phyloP scores from a whole-genome alignment of 371 early-diverging fungal genomes.

The Rhizopus delemar region DNA sequence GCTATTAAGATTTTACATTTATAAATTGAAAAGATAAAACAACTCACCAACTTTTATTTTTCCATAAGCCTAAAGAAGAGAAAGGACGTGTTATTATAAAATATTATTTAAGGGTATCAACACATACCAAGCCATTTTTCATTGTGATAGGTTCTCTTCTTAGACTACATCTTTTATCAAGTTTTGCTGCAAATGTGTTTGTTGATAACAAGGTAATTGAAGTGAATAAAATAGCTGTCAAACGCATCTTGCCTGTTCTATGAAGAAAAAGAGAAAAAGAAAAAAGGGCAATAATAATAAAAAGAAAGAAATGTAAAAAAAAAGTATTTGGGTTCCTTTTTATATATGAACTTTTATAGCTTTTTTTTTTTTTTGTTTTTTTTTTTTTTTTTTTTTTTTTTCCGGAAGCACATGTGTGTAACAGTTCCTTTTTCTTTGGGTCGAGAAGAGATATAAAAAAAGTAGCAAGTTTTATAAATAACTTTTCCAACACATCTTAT shows the following conservation, averaged over 20 bases:
- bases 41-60: constrained; percentile 31
- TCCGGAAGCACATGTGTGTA: neutral
- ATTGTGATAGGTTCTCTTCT: constrained; percentile 35
- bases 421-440: neutral
- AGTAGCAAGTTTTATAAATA: neutral
- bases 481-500: neutral
- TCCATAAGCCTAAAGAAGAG: constrained; percentile 20
- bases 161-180: constrained; percentile 29
- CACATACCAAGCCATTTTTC: constrained; percentile 46
- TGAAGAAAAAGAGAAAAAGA: constrained; percentile 14
- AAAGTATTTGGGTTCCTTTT: neutral
- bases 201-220: constrained; percentile 15
- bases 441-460: neutral
- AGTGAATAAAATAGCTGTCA: constrained; percentile 18
- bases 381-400: neutral
- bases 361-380: constrained; percentile 1
- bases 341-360: neutral
- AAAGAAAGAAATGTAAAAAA: constrained; percentile 7
- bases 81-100: constrained; percentile 1
- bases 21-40: neutral
- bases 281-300: constrained; percentile 10
- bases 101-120: neutral
- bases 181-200: constrained; percentile 16
- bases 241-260: constrained; percentile 16
- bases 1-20: neutral